Base-by-base conservation (phyloP, 2,329 filamentous ascomycete genomes). In the Decorospora gaudefroyi region DNA sequence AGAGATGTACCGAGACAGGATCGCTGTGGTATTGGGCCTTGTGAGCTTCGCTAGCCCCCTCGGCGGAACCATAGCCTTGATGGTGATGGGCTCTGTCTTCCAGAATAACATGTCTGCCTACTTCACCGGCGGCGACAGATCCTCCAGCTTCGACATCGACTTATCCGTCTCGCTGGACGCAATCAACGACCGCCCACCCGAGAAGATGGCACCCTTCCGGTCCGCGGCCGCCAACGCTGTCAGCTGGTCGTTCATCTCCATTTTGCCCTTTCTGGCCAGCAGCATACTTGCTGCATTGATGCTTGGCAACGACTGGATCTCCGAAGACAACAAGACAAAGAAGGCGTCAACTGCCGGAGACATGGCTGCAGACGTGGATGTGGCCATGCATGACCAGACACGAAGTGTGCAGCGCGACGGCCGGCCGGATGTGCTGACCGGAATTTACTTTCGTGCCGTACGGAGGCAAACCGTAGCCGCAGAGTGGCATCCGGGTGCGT, bases 241-340 rank as follows among this genome's bases (percentile, higher is more conserved):
- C 11, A 78, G 81, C 33, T 83, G 80, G 76, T 80, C 81, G 0
- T 85, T 82, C 55, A 74, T 84, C 26, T 72, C 80, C 0, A 76
- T 85, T 29, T 69, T 78, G 8, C 81, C 82, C 1, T 75, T 85
- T 44, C 73, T 83, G 68, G 74, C 64, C 34, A 40, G 76, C 7
- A 71, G 71, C 36, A 59, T 76, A 2, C 23, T 76, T 3, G 63
- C 71, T 10, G 67, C 69, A 22, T 39, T 66, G 3, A 65, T 69
- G 13, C 51, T 77, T 42, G 76, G 76, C 2, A 77, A 78, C 66
- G 75, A 76, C 10, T 73, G 72, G 69, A 38, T 38, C 16, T 38
- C 23, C 23, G 28, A 38, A 12, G 23, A 38, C 22, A 38, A 38
- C 13, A 38, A 25, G 23, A 16, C 21, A 12, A 17, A 16, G 12